Evolutionary conservation across 2,329 filamentous ascomycete genomes (phyloP).

Genomic region (Pseudogymnoascus sp.): DNA sequence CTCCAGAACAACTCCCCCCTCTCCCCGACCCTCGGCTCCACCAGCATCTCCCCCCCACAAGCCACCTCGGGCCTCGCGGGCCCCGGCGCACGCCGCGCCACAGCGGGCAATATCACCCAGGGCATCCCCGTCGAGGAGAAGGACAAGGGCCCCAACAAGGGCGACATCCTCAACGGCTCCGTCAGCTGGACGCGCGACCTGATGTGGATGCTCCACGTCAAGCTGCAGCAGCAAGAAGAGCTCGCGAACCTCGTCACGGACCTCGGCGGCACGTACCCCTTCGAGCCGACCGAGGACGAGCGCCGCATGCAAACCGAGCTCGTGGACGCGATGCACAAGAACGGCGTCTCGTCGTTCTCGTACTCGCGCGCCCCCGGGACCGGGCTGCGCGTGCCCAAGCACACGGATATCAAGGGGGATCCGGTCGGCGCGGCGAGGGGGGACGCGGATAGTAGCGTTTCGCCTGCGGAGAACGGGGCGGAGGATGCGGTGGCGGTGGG

Average conservation of each 20-base stretch:
- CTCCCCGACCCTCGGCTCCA: conserved; percentile 68
- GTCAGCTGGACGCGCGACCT: conserved; percentile 96
- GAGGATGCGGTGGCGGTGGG: conserved; percentile 19
- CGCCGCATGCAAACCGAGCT: conserved; percentile 92
- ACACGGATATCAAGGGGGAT: conserved; percentile 86
- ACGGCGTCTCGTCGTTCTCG: conserved; percentile 57
- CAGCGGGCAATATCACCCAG: conserved; percentile 76
- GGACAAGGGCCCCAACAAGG: conserved; percentile 98
- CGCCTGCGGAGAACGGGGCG: conserved; percentile 15
- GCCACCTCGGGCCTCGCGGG: conserved; percentile 85
- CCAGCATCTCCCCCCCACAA: conserved; percentile 55
- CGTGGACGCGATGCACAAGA: conserved; percentile 76
- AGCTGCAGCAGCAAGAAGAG: conserved; percentile 82
- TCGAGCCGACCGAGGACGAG: conserved; percentile 83
- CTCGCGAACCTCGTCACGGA: conserved; percentile 67
- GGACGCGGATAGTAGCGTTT: neutral
- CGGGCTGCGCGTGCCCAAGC: conserved; percentile 82
- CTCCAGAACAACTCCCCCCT: conserved; percentile 86
- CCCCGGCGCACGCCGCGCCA: conserved; percentile 71
- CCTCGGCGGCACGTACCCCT: conserved; percentile 68
- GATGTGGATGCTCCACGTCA: conserved; percentile 92
- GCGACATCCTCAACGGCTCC: conserved; percentile 93
- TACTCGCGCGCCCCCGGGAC: conserved; percentile 80
- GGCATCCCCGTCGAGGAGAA: conserved; percentile 92
- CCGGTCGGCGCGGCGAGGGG: conserved; percentile 42